These are phyloP conservation scores for Aspergillus vadensis DNA, from an alignment of 2,329 filamentous ascomycete genomes.

Conservation along the genomic window DNA sequence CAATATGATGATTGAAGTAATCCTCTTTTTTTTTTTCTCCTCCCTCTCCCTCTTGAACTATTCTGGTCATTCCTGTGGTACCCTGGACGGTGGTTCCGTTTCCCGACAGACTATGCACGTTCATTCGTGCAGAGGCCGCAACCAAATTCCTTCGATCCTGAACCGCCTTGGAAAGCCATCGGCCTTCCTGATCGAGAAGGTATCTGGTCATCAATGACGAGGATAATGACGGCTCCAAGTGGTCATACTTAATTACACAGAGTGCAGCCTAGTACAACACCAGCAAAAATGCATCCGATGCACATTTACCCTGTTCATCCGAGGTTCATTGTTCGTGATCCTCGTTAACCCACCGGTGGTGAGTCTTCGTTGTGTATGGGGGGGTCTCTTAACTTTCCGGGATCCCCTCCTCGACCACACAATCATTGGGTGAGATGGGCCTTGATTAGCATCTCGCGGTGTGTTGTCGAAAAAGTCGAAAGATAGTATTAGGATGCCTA, in stretches of 20 bases:
- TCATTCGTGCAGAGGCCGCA: constrained; percentile 1
- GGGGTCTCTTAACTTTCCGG: neutral
- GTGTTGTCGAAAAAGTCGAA: neutral
- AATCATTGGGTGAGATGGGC: constrained; percentile 1
- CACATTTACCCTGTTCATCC: neutral
- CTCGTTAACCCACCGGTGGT: neutral
- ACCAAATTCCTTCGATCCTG: constrained; percentile 3
- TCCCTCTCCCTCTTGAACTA: neutral
- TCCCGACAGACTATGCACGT: neutral
- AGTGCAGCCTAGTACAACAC: constrained; percentile 1
- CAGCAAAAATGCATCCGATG: neutral
- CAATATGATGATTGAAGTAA: neutral
- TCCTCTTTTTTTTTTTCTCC: neutral
- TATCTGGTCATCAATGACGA: constrained; percentile 3
- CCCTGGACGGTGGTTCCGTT: neutral
- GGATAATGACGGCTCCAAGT: neutral
- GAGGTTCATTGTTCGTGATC: neutral
- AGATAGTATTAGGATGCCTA: neutral
- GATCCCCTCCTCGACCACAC: neutral
- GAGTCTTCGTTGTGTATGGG: neutral
- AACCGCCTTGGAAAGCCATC: constrained; percentile 1
- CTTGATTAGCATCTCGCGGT: constrained; percentile 5
- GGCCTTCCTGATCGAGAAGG: constrained; percentile 1
- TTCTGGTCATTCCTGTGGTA: neutral
- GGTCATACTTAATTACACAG: constrained; percentile 3